Evolutionary conservation across 2,329 filamentous ascomycete genomes (phyloP), one percentile per base, ranked within the genome.

Genomic region (Alternaria brassicae): DNA sequence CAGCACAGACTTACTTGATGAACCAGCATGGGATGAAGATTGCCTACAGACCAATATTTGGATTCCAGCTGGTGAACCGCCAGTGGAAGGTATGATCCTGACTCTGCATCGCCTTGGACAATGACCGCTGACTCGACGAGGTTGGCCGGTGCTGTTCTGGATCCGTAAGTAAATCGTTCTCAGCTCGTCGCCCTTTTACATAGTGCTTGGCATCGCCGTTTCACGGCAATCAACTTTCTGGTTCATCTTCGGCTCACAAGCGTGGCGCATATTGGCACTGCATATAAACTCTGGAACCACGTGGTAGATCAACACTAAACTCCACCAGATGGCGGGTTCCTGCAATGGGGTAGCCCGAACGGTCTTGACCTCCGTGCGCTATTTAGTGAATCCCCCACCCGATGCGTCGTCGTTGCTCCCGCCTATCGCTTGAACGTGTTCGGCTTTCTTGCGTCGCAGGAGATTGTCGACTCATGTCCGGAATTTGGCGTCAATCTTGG

Each of bases 131-230:
- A 68, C 36, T 17, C 23, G 17, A 17, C 28, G 32, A 77, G 83
- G 85, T 15, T 87, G 85, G 84, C 85, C 85, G 4, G 84, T 87
- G 0, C 78, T 85, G 50, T 82, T 87, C 65, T 87, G 81, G 70
- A 84, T 87, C 45, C 85, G 84, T 81, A 79, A 61, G 80, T 76
- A 9, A 13, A 34, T 45, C 36, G 12, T 37, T 28, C 44, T 28
- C 5, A 21, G 9, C 15, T 12, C 36, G 13, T 45, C 21, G 39
- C 17, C 12, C n/a, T 19, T 36, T 25, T 61, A n/a, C n/a, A n/a
- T n/a, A 23, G 32, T 42, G 47, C 27, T 44, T 60, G 50, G 36
- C 32, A 17, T 39, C 49, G 45, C 25, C 44, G 41, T 49, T 56
- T 44, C 41, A 41, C 25, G 53, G 28, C 47, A 44, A 42, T 8